Evolutionary conservation across 805 yeast genomes (phyloP).

Genomic region (Ogataea trehalophila): DNA sequence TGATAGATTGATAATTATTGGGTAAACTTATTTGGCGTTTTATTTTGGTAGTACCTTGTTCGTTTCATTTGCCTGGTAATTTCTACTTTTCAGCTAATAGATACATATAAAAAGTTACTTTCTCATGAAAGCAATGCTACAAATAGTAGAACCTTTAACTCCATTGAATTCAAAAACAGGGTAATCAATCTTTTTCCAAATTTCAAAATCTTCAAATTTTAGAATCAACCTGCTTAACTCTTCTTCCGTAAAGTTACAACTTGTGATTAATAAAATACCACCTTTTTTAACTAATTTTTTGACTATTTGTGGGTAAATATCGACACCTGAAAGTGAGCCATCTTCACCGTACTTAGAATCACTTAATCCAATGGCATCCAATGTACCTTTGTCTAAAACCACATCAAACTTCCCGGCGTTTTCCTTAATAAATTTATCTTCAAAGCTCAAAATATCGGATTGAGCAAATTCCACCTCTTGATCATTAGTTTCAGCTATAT

Average conservation of each 20-base stretch:
- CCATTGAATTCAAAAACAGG: slow-evolving; percentile 91
- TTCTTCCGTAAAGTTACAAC: slow-evolving; percentile 86
- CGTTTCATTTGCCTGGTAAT: not conserved
- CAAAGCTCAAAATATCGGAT: slow-evolving; percentile 59
- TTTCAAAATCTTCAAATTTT: slow-evolving; percentile 36
- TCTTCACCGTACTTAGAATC: slow-evolving; percentile 45
- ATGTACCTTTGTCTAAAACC: slow-evolving; percentile 88
- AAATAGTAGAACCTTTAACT: slow-evolving; percentile 77
- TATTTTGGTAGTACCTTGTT: not conserved
- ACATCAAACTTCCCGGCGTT: slow-evolving; percentile 52
- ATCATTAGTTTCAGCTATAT: slow-evolving; percentile 43
- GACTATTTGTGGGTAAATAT: slow-evolving; percentile 60
- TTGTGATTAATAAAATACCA: slow-evolving; percentile 73
- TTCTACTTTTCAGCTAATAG: not conserved
- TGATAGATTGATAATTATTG: no score
- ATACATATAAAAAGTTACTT: slow-evolving; percentile 3
- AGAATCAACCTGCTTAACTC: slow-evolving; percentile 62
- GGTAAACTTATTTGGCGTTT: no score
- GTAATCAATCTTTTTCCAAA: slow-evolving; percentile 66
- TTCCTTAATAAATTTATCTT: slow-evolving; percentile 29
- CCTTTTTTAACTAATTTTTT: slow-evolving; percentile 47
- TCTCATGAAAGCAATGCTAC: slow-evolving; percentile 74
- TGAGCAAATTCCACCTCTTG: slow-evolving; percentile 47
- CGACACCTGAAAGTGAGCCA: slow-evolving; percentile 43
- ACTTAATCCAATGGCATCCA: slow-evolving; percentile 93